A percentile compares a stretch with the other conserved stretches of the same genome.
Evolutionary conservation across 805 yeast genomes (phyloP).

Genomic region (Clavispora fructus): DNA sequence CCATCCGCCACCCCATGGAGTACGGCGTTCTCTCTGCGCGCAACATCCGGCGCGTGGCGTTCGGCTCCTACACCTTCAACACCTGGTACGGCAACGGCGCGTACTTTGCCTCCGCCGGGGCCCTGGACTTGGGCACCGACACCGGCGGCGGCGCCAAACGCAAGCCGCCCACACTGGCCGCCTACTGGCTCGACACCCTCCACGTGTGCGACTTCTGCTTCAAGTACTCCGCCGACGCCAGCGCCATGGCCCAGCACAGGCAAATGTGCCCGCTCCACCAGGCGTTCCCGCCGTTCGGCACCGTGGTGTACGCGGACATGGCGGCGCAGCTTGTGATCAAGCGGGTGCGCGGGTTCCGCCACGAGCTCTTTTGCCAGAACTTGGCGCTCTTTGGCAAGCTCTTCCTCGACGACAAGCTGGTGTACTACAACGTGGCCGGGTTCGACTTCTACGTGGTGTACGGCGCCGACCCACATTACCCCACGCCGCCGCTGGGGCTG

Average conservation of each 20-base stretch:
- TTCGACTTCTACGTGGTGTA: conserved; percentile 78
- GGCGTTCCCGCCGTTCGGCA: conserved; percentile 51
- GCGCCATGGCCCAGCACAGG: conserved; percentile 48
- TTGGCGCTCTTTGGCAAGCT: conserved; percentile 81
- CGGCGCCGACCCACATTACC: conserved; percentile 31
- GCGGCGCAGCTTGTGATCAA: conserved; percentile 45
- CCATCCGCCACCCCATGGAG: conserved; percentile 2
- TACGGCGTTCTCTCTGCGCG: conserved; percentile 61
- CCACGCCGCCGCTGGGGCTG: conserved; percentile 6
- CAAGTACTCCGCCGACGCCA: conserved; percentile 56
- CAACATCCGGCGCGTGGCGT: conserved; percentile 60
- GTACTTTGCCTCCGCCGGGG: conserved; percentile 44
- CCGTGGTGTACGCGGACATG: conserved; percentile 59
- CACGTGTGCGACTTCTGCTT: conserved; percentile 80
- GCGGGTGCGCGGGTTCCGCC: conserved; percentile 60
- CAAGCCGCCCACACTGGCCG: conserved; percentile 6
- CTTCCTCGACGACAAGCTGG: conserved; percentile 84
- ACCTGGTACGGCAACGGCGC: conserved; percentile 91
- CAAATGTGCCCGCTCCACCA: conserved; percentile 33
- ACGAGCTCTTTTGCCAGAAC: conserved; percentile 72
- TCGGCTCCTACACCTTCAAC: conserved; percentile 63
- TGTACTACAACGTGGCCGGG: conserved; percentile 70
- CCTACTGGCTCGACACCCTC: conserved; percentile 55
- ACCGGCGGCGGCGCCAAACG: conserved; percentile 2
- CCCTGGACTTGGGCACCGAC: conserved; percentile 21